Base-by-base conservation (phyloP, 2,329 filamentous ascomycete species). In the Aureobasidium sp. region DNA sequence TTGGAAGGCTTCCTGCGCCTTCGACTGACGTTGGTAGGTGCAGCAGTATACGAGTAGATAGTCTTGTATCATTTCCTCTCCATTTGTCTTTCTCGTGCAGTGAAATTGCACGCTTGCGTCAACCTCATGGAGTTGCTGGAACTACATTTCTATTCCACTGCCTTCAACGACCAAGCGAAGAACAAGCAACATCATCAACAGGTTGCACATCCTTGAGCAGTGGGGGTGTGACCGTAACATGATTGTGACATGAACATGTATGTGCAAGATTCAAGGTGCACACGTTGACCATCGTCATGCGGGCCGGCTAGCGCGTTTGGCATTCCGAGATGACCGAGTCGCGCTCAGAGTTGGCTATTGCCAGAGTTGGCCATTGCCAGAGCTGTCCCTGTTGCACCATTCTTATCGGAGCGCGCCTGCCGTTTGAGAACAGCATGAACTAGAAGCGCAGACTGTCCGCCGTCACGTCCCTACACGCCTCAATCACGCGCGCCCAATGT, bases 401-500 rank as follows among this genome's bases (percentile, higher is more conserved):
- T 48, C 55, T 48, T 39, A 57, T 11, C 17, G 14, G 29, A 57
- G 4, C 27, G 41, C 53, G 36, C 27, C 34, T 57, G 39, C 53
- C 53, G 12, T 58, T 57, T 47, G 55, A 20, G 36, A 58, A 47
- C 55, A 48, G 39, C 31, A 58, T 58, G 55, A 58, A 58, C 29
- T 58, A 58, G 41, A 47, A 29, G 25, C 22, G 22, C 22, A 37
- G 42, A 44, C 20, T 11, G 20, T 39, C 31, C 25, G 31, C 31
- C 25, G 31, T 37, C 34, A 47, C 55, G 42, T 48, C 45, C 20
- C 20, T 37, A 25, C 5, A 45, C 6, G 2, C 53, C 7, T 14
- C 41, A 48, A 5, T 17, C 7, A 29, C 36, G 17, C 51, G 51
- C 51, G 55, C 55, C 37, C 6, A 59, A 92, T 92, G 89, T 85